These are phyloP conservation scores for Phaffia rhodozyma DNA, from an alignment of 1,284 basidiomycete genomes.

Conservation along the genomic window DNA sequence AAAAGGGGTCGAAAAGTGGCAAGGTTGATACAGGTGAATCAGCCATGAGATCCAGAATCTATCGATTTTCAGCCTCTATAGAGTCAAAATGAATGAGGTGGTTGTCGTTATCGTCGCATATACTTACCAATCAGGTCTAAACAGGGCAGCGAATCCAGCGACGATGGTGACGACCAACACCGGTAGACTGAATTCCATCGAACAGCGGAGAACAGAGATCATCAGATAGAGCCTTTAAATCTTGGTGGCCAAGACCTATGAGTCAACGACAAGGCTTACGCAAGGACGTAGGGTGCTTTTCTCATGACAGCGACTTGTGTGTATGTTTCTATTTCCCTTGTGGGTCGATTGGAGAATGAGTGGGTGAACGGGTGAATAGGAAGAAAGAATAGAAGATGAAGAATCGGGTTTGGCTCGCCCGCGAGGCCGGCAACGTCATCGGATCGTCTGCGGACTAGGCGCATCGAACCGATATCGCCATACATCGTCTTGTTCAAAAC, in stretches of 20 bases:
- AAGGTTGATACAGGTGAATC: too few relatives aligned
- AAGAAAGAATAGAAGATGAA: background rate
- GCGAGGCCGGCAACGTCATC: too few relatives aligned
- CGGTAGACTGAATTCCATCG: background rate
- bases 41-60: too few relatives aligned
- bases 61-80: too few relatives aligned
- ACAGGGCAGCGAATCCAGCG: constrained; percentile 3
- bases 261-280: background rate
- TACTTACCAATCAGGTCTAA: constrained; percentile 7
- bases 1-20: background rate
- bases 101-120: too few relatives aligned
- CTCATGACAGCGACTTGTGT: background rate
- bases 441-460: too few relatives aligned
- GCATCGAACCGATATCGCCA: too few relatives aligned
- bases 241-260: background rate
- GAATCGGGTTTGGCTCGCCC: background rate
- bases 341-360: background rate
- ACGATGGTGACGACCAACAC: constrained; percentile 1
- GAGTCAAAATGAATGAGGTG: too few relatives aligned
- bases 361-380: background rate
- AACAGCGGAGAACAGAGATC: background rate
- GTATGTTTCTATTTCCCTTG: too few relatives aligned
- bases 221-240: background rate
- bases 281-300: constrained; percentile 13
- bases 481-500: too few relatives aligned